Conservation (phyloP, 305 asterid species). For the Galium porrigens region DNA sequence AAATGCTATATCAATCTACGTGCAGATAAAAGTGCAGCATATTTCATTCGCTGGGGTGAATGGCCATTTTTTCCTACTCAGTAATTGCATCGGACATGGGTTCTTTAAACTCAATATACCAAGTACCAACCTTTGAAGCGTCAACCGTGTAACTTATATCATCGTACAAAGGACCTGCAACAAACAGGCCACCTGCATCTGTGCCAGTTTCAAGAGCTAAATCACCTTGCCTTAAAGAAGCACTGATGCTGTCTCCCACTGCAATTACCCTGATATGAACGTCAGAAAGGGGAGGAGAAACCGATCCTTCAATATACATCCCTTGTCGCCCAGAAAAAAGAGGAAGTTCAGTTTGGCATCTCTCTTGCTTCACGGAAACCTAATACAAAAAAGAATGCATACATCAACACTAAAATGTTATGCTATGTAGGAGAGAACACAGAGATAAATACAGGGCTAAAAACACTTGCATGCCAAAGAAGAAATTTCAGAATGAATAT, state of each 20-base stretch:
- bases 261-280: constrained; percentile 60
- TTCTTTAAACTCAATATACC: constrained; percentile 14
- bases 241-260: constrained; percentile 41
- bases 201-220: constrained; percentile 58
- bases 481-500: constrained; percentile 8
- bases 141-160: constrained; percentile 50
- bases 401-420: constrained; percentile 4
- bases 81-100: not conserved
- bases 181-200: constrained; percentile 49
- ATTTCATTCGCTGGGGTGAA: not conserved
- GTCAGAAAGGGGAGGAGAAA: constrained; percentile 72
- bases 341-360: constrained; percentile 70
- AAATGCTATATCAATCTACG: constrained; percentile 20
- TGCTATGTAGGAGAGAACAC: not conserved
- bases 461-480: not conserved
- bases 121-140: constrained; percentile 79
- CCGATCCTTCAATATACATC: constrained; percentile 81
- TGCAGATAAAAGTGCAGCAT: not conserved
- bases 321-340: constrained; percentile 69
- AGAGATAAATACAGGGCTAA: not conserved
- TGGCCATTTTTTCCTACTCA: not conserved
- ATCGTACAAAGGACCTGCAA: constrained; percentile 90
- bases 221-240: constrained; percentile 55
- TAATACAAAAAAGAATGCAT: constrained; percentile 23
- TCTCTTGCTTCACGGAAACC: constrained; percentile 55